These are phyloP conservation scores for Neonectria ditissima DNA, from an alignment of 2,329 filamentous ascomycete genomes.

Conservation along the genomic window DNA sequence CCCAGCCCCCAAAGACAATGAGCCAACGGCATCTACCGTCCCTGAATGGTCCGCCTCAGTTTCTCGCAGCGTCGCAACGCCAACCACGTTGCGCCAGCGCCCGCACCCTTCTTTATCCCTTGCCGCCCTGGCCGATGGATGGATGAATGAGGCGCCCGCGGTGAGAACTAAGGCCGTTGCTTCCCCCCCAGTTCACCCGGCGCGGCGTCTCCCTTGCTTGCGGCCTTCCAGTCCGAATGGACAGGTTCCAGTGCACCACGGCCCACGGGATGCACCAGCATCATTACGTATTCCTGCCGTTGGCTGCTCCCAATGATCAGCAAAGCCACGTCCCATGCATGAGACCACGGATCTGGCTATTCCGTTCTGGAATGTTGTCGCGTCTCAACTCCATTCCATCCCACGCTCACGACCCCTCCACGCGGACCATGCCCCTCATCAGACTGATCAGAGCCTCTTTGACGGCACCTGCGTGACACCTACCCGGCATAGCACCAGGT, in stretches of 20 bases:
- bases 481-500: slow-evolving; percentile 33
- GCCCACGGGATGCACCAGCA: slow-evolving; percentile 32
- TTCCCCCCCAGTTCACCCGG: slow-evolving; percentile 9
- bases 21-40: slow-evolving; percentile 1
- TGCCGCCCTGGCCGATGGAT: slow-evolving; percentile 12
- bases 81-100: slow-evolving; percentile 4
- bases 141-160: slow-evolving; percentile 9
- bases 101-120: slow-evolving; percentile 8
- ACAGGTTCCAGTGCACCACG: slow-evolving; percentile 35
- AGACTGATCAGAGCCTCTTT: slow-evolving; percentile 30
- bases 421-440: slow-evolving; percentile 27
- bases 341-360: slow-evolving; percentile 38
- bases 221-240: slow-evolving; percentile 7
- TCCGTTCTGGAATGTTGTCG: slow-evolving; percentile 43
- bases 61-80: slow-evolving; percentile 8
- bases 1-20: not conserved
- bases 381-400: slow-evolving; percentile 44
- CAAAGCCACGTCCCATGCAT: slow-evolving; percentile 40
- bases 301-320: slow-evolving; percentile 37
- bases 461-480: slow-evolving; percentile 31
- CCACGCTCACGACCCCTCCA: slow-evolving; percentile 38
- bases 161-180: not conserved
- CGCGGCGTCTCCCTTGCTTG: slow-evolving; percentile 29
- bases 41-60: slow-evolving; percentile 17
- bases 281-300: slow-evolving; percentile 42